Evolutionary conservation across 208 protist genomes (phyloP).

Genomic region (Phytomonas sp.): DNA sequence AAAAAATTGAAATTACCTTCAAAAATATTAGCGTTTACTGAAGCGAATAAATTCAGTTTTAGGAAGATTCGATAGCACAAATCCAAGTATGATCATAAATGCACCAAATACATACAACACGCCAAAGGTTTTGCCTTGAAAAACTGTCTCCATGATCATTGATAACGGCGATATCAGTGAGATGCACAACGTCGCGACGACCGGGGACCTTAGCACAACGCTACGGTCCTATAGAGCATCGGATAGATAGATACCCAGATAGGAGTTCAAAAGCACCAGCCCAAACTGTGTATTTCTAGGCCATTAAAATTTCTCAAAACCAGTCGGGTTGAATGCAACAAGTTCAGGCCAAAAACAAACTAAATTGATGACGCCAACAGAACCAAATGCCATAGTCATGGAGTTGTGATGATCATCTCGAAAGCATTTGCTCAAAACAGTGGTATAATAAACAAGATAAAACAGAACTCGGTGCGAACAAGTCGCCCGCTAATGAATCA

Average conservation of each 20-base stretch:
- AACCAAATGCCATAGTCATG: slow-evolving; percentile 87
- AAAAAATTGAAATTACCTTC: background rate
- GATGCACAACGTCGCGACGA: slow-evolving; percentile 84
- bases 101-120: slow-evolving; percentile 63
- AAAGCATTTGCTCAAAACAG: slow-evolving; percentile 63
- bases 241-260: slow-evolving; percentile 87
- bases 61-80: slow-evolving; percentile 71
- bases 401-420: slow-evolving; percentile 77
- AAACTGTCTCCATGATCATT: slow-evolving; percentile 75
- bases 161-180: slow-evolving; percentile 85
- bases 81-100: slow-evolving; percentile 62
- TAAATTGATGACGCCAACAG: slow-evolving; percentile 74
- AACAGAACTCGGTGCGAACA: slow-evolving; percentile 65
- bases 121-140: slow-evolving; percentile 33
- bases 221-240: slow-evolving; percentile 88
- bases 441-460: slow-evolving; percentile 89
- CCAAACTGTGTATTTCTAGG: slow-evolving; percentile 52
- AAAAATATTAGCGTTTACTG: slow-evolving; percentile 4
- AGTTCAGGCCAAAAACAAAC: slow-evolving; percentile 71
- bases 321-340: slow-evolving; percentile 36
- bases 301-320: slow-evolving; percentile 57
- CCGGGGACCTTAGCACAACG: slow-evolving; percentile 84
- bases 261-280: slow-evolving; percentile 70
- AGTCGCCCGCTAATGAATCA: slow-evolving; percentile 51
- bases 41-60: slow-evolving; percentile 8